Evolutionary conservation across 805 yeast genomes (phyloP), one percentile per base, ranked within the genome.

Genomic region (Nakazawaea holstii): DNA sequence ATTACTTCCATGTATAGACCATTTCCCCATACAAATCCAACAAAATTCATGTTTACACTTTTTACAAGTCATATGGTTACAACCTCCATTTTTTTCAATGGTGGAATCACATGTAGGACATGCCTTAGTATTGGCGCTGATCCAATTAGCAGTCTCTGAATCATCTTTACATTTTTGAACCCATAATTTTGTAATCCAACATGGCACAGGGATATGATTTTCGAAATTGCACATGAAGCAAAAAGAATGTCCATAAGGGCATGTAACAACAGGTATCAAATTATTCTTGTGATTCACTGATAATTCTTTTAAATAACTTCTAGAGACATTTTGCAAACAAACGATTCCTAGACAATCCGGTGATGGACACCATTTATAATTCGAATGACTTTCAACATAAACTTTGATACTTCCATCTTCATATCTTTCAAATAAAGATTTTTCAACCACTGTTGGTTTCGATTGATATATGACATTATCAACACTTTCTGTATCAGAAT

Each of bases 41-140:
- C 99, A 94, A 60, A 90, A 94, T 60, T 91, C 87, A 61, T 78
- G 66, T 10, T 62, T 59, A 63, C 99, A 94, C 49, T 80, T 82
- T 3, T 77, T 70, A 63, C 99, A 94, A 1, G 81, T 76, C 96
- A 94, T 92, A 66, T 94, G 99, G 65, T 92, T 92, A 67, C 99
- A 94, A 0, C 99, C 99, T 20, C 97, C 98, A 60, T 86, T 86
- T 58, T 92, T 90, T 60, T 94, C 97, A 52, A 92, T 94, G 28
- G 80, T 70, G 1, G 89, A 69, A 8, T 69, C 68, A 68, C 99
- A 94, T 58, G 79, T 78, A 0, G 97, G 95, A 63, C 99, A 94
- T 39, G 78, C 77, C 55, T 88, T 84, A 1, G 99, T 89, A 61
- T 92, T 83, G 3, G 85, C 80, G 3, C 80, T 73, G 24, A 94